A percentile compares a stretch with the other conserved stretches of the same genome.
phyloP scores from a whole-genome alignment of 2,329 filamentous ascomycete species.

The Rhynchosporium agropyri region DNA sequence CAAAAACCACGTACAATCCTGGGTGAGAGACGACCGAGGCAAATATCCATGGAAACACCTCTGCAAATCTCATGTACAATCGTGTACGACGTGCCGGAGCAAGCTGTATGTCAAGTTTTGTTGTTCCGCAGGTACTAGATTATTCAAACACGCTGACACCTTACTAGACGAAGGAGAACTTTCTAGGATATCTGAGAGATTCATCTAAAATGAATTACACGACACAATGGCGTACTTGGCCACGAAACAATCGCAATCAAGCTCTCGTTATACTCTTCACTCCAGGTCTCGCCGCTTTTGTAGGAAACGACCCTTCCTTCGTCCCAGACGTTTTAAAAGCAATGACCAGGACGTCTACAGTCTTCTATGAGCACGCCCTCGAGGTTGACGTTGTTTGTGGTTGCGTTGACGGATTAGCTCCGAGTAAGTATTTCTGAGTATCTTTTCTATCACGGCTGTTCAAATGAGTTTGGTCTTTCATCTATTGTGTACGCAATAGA shows the following conservation, averaged over 20 bases:
- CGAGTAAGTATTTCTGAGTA: conserved; percentile 12
- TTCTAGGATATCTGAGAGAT: neutral
- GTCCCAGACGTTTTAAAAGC: conserved; percentile 35
- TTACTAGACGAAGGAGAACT: conserved; percentile 4
- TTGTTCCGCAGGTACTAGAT: neutral
- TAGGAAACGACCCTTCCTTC: conserved; percentile 39
- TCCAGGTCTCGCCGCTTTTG: conserved; percentile 38
- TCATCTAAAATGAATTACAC: neutral
- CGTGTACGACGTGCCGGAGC: conserved; percentile 6
- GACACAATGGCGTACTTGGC: neutral
- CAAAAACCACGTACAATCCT: too few species aligned
- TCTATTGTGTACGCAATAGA: neutral
- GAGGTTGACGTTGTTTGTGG: conserved; percentile 55
- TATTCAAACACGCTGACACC: neutral
- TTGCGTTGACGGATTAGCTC: conserved; percentile 58
- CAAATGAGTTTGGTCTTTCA: neutral
- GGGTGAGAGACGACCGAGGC: too few species aligned
- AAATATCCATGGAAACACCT: neutral
- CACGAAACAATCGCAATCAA: conserved; percentile 3
- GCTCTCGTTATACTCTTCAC: conserved; percentile 43
- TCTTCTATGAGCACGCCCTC: neutral
- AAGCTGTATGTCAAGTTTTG: neutral
- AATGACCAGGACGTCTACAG: neutral
- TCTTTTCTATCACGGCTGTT: neutral
- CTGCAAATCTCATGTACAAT: conserved; percentile 1